Base-by-base conservation (phyloP, 208 protist species). In the Trypanosoma melophagium region DNA sequence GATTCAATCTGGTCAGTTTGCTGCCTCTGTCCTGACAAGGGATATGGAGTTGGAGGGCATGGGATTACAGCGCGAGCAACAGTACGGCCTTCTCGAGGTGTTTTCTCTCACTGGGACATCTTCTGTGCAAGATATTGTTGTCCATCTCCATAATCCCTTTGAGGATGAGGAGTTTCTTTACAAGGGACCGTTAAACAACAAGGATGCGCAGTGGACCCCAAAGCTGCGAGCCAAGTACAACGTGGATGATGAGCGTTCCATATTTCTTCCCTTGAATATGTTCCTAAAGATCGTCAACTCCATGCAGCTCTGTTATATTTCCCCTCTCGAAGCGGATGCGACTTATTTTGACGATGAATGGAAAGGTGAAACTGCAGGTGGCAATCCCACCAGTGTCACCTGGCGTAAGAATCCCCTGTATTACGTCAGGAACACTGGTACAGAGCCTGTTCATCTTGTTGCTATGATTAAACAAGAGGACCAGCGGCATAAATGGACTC, bases 11-110 rank as follows among this genome's bases (percentile, higher is more conserved):
- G 87, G 79, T 2, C 49, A 81, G 35, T 86, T 83, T 55, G 77
- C 79, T 1, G 81, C 79, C 3, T 84, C 87, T 1, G 77, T 77
- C 0, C 72, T 93, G 7, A 93, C 87, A 10, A 83, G 72, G 24
- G 76, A 84, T n/a, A 45, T 76, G 0, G 81, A 80, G 50, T 13
- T 87, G 7, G 87, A 93, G 51, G 70, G 50, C 13, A 83, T 89
- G 69, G 87, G 87, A 21, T 61, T 93, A 62, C 87, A 90, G 72
- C 64, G 63, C 3, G 81, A 87, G 57, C 87, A 93, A 66, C 83
- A 89, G 74, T 93, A 93, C 69, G 87, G 87, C 52, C 72, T 93
- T n/a, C 74, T 90, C 8, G 78, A 90, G n/a, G 69, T 93, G 28
- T 89, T 93, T 60, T 89, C 83, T 17, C 79, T 93, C 13, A 82